These are phyloP conservation scores for Ogataea wickerhamii DNA, from an alignment of 805 yeast species.

Conservation along the genomic window DNA sequence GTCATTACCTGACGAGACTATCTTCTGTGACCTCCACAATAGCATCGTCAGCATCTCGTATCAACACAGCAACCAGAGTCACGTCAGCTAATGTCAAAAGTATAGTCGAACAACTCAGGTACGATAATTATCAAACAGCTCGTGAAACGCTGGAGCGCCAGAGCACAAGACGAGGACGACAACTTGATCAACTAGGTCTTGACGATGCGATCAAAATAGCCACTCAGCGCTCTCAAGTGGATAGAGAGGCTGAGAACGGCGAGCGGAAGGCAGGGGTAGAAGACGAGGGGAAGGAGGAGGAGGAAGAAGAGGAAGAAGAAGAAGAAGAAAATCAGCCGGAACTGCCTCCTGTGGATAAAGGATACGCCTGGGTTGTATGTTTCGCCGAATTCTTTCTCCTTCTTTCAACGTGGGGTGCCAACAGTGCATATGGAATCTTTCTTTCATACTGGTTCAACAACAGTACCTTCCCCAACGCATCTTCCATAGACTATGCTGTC, in stretches of 20 bases:
- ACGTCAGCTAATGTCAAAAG: constrained; percentile 13
- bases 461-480: constrained; percentile 48
- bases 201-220: constrained; percentile 26
- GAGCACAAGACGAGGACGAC: constrained; percentile 19
- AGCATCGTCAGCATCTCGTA: constrained; percentile 5
- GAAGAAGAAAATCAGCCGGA: constrained; percentile 6
- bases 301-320: constrained; percentile 6
- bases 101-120: constrained; percentile 20
- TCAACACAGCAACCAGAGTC: constrained; percentile 4
- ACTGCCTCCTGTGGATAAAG: constrained; percentile 44
- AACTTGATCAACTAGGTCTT: constrained; percentile 20
- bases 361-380: constrained; percentile 56
- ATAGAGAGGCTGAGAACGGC: neutral
- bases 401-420: constrained; percentile 67
- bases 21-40: constrained; percentile 9
- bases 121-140: constrained; percentile 22
- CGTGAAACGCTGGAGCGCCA: constrained; percentile 8
- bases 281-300: constrained; percentile 6
- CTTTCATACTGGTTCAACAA: constrained; percentile 49
- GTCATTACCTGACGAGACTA: constrained; percentile 1
- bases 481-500: constrained; percentile 53
- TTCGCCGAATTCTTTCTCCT: constrained; percentile 42
- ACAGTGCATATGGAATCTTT: constrained; percentile 58
- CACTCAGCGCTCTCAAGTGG: constrained; percentile 12
- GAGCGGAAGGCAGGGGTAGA: too few species aligned